Base-by-base conservation (phyloP, 352 stramenopile genomes). In the Phytophthora foliorum region DNA sequence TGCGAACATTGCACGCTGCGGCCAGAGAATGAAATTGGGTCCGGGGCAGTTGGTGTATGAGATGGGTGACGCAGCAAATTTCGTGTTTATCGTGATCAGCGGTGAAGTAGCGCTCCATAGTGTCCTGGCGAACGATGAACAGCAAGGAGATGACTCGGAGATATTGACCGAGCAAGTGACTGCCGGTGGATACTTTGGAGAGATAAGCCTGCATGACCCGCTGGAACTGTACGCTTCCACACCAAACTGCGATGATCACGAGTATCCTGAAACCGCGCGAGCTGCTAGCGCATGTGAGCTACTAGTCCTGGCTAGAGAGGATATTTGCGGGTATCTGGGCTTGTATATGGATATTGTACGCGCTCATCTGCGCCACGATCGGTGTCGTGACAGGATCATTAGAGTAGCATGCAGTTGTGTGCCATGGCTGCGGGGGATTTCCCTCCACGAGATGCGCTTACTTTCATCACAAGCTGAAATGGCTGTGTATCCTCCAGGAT, bases 301-400 rank as follows among this genome's bases (percentile, higher is more conserved):
- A 16, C 63, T 93, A 19, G 81, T 75, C n/a, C 53, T 93, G 41
- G 78, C 74, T 14, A 72, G 69, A 38, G 76, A 88, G 11, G 81
- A 91, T 57, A 39, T 93, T 7, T 82, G 72, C 44, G 78, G 80
- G 2, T 93, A 91, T 53, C 72, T 91, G 8, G 70, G 73, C 13
- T 75, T 81, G 56, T 91, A 93, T 56, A 84, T 93, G 72, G 82
- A 92, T 55, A 80, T 91, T 27, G 77, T 93, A 48, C 72, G 63
- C 4, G 74, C 83, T 21, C 83, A 93, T 31, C 48, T 93, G n/a
- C 63, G 54, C 9, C 82, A 89, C 46, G 81, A 89, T 57, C 72
- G 54, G 14, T 69, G 79, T 54, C 86, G 81, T 19, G 80, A 91
- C 54, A 68, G 24, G 39, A 39, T 88, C 9, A 72, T 93, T 11